Evolutionary conservation across 495 filamentous ascomycete species (phyloP).

Genomic region (Daldinia grandis): DNA sequence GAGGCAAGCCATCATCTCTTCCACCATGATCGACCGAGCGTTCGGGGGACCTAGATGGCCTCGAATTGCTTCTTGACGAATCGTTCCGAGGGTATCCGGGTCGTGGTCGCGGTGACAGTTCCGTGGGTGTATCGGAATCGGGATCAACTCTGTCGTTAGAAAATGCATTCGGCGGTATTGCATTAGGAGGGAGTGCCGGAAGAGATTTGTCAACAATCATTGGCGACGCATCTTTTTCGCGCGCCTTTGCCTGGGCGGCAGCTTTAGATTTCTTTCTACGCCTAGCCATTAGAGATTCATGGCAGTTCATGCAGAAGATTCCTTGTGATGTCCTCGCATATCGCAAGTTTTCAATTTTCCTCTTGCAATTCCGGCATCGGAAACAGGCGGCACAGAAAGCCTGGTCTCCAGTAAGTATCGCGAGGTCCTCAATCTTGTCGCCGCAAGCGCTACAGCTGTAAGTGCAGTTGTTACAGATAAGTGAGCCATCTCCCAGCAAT

Average conservation of each 20-base stretch:
- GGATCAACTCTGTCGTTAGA: constrained; percentile 73
- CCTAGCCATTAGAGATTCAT: constrained; percentile 97
- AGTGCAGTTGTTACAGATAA: constrained; percentile 99
- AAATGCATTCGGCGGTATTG: constrained; percentile 66
- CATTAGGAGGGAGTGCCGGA: constrained; percentile 85
- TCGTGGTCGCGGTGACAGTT: constrained; percentile 72
- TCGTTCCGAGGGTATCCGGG: constrained; percentile 58
- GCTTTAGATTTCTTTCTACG: constrained; percentile 87
- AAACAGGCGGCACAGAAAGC: constrained; percentile 99
- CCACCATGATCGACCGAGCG: constrained; percentile 46
- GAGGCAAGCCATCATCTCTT: constrained; percentile 67
- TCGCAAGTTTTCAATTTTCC: constrained; percentile 97
- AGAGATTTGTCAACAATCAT: constrained; percentile 92
- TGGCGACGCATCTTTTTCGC: constrained; percentile 66
- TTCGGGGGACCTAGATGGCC: constrained; percentile 60
- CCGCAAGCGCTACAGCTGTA: constrained; percentile 98
- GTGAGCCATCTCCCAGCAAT: constrained; percentile 93
- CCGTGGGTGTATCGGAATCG: constrained; percentile 78
- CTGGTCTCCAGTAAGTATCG: constrained; percentile 97
- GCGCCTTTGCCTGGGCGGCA: constrained; percentile 65
- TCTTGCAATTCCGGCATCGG: constrained; percentile 96
- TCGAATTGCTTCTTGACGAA: constrained; percentile 59
- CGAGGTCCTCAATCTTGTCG: constrained; percentile 98
- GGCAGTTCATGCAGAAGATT: constrained; percentile 99
- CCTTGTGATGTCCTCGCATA: constrained; percentile 98